Percentiles rank a stretch among this genome's conserved stretches.
phyloP scores from a whole-genome alignment of 805 yeast genomes.

The Cyberlindnera euphorbiae region DNA sequence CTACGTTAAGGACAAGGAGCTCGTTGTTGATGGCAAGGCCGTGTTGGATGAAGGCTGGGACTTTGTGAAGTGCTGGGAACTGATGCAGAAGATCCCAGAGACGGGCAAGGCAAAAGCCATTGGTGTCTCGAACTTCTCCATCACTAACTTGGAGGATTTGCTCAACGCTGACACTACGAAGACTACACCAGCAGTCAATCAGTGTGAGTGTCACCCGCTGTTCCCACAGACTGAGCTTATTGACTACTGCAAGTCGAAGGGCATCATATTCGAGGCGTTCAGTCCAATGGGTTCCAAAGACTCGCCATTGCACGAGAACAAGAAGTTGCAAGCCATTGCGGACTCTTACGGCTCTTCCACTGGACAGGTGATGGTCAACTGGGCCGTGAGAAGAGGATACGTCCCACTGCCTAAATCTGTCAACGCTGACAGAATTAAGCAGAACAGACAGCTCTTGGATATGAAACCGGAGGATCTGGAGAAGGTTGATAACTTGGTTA shows the following conservation, averaged over 20 bases:
- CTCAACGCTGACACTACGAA: conserved; percentile 9
- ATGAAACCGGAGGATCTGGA: conserved; percentile 33
- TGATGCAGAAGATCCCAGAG: conserved; percentile 10
- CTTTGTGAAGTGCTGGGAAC: conserved; percentile 19
- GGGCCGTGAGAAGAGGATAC: conserved; percentile 54
- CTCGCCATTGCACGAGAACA: conserved; percentile 28
- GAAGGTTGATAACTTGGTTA: conserved; percentile 25
- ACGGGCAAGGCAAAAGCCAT: conserved; percentile 14
- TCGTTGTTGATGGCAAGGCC: conserved; percentile 2
- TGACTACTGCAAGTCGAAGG: conserved; percentile 11
- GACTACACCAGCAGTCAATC: conserved; percentile 17
- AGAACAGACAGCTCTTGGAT: conserved; percentile 28
- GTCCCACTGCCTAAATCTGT: conserved; percentile 51
- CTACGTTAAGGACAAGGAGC: conserved; percentile 4
- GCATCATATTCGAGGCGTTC: conserved; percentile 18
- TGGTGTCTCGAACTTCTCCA: conserved; percentile 20
- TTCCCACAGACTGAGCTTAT: conserved; percentile 18
- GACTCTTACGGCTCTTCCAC: conserved; percentile 36
- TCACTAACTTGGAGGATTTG: conserved; percentile 12
- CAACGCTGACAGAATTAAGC: conserved; percentile 37
- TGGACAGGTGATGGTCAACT: conserved; percentile 50
- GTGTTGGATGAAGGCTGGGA: conserved; percentile 50
- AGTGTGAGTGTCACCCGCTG: conserved; percentile 19
- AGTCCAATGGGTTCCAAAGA: conserved; percentile 18
- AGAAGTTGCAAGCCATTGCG: conserved; percentile 39